Evolutionary conservation across 2,329 filamentous ascomycete genomes (phyloP).

Genomic region (Penicillium sp.): DNA sequence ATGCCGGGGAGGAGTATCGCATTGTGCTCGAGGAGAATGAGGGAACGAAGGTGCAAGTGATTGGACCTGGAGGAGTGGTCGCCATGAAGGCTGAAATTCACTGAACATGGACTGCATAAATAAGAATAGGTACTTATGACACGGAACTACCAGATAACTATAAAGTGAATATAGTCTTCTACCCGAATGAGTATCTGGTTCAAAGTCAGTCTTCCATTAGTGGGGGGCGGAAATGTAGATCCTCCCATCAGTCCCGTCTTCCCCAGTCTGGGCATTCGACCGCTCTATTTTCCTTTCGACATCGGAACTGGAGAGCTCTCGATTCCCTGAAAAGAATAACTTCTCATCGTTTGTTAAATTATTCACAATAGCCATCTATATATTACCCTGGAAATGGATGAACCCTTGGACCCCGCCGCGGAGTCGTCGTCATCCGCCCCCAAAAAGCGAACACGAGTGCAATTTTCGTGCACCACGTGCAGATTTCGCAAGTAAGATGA

Average conservation of each 20-base stretch:
- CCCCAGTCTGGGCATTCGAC: neutral
- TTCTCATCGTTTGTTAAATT: neutral
- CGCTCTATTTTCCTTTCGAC: neutral
- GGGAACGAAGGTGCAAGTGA: conserved; percentile 33
- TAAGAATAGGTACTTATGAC: too few species aligned
- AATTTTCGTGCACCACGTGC: conserved; percentile 40
- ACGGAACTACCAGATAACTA: too few species aligned
- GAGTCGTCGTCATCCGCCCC: neutral
- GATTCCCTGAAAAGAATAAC: neutral
- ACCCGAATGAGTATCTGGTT: too few species aligned
- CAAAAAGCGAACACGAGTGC: conserved; percentile 37
- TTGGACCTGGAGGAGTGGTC: conserved; percentile 30
- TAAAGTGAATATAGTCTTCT: too few species aligned
- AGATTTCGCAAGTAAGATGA: conserved; percentile 34
- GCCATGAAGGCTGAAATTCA: conserved; percentile 41
- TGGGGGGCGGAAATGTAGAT: neutral
- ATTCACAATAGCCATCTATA: neutral
- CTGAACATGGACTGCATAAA: neutral
- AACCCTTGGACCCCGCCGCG: conserved; percentile 1
- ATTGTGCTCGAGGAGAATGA: conserved; percentile 39
- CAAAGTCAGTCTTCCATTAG: neutral
- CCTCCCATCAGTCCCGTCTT: neutral
- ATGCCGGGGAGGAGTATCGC: conserved; percentile 48
- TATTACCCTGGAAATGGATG: neutral
- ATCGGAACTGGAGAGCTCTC: neutral